Conservation (phyloP, 176 grass and related monocot genomes). For the Musa acuminata region DNA sequence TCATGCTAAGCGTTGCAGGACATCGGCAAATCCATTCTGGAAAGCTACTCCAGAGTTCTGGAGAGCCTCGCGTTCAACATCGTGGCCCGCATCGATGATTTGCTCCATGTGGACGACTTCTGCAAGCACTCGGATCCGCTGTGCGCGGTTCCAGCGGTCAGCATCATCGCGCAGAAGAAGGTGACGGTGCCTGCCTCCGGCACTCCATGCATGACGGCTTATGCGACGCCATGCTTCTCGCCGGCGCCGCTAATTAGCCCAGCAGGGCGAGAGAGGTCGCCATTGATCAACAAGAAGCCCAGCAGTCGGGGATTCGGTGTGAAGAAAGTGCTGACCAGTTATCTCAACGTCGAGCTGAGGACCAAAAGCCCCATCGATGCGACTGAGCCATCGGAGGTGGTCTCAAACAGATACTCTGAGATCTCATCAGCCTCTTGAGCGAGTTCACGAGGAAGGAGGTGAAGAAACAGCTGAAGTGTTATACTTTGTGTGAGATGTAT, state of each 20-base stretch:
- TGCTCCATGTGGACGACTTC: conserved; percentile 63
- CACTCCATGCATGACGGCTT: conserved; percentile 58
- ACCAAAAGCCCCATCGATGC: conserved; percentile 15
- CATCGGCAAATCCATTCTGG: conserved; percentile 75
- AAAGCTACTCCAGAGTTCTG: conserved; percentile 91
- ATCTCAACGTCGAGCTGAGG: conserved; percentile 34
- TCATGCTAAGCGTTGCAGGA: conserved; percentile 41
- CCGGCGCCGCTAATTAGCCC: conserved; percentile 44
- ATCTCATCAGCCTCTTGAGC: no score
- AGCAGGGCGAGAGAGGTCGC: conserved; percentile 37
- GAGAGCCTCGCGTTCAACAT: conserved; percentile 92
- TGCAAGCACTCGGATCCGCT: conserved; percentile 51
- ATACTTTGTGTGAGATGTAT: no score
- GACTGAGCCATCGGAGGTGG: background rate
- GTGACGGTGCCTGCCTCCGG: conserved; percentile 66
- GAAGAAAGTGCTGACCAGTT: conserved; percentile 56
- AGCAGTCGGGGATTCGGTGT: conserved; percentile 31
- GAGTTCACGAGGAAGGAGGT: no score
- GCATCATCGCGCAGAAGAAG: conserved; percentile 45
- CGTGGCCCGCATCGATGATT: conserved; percentile 70
- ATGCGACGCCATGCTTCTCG: conserved; percentile 65
- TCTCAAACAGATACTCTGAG: no score
- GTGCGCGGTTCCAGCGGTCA: conserved; percentile 18
- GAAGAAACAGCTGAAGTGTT: no score
- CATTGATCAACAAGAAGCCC: conserved; percentile 31